These are phyloP conservation scores for Dothidotthia symphoricarpi DNA, from an alignment of 2,329 filamentous ascomycete genomes.

Conservation along the genomic window DNA sequence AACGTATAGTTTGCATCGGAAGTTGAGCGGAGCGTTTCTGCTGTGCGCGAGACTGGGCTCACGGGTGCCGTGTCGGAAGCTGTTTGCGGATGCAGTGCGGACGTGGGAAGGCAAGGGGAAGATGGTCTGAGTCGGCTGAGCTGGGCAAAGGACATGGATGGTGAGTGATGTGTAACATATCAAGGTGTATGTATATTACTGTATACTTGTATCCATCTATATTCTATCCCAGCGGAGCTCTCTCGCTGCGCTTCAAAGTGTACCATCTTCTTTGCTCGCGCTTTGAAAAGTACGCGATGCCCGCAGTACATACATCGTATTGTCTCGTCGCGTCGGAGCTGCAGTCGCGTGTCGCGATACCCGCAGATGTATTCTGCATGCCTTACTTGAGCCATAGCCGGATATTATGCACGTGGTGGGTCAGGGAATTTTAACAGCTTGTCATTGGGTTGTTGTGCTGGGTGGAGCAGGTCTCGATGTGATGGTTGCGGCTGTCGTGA, in stretches of 20 bases:
- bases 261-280: slow-evolving; percentile 16
- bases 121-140: slow-evolving; percentile 5
- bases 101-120: slow-evolving; percentile 31
- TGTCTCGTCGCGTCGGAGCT: not conserved
- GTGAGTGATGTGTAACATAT: too few species aligned
- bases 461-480: too few species aligned
- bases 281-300: slow-evolving; percentile 9
- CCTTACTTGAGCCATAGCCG: too few species aligned
- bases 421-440: too few species aligned
- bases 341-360: too few species aligned
- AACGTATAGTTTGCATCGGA: slow-evolving; percentile 92
- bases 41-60: slow-evolving; percentile 85
- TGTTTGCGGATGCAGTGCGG: slow-evolving; percentile 65
- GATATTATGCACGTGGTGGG: too few species aligned
- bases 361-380: too few species aligned
- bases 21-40: slow-evolving; percentile 91
- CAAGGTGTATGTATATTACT: slow-evolving; percentile 1
- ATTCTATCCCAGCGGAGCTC: slow-evolving; percentile 1
- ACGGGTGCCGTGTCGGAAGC: slow-evolving; percentile 72
- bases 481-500: too few species aligned
- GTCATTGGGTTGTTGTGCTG: too few species aligned
- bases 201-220: not conserved
- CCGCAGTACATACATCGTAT: slow-evolving; percentile 16
- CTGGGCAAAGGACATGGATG: too few species aligned
- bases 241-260: slow-evolving; percentile 19